Evolutionary conservation across 129 eudicot species (phyloP), one percentile per base, ranked within the genome.

Genomic region (Cynara cardunculus): DNA sequence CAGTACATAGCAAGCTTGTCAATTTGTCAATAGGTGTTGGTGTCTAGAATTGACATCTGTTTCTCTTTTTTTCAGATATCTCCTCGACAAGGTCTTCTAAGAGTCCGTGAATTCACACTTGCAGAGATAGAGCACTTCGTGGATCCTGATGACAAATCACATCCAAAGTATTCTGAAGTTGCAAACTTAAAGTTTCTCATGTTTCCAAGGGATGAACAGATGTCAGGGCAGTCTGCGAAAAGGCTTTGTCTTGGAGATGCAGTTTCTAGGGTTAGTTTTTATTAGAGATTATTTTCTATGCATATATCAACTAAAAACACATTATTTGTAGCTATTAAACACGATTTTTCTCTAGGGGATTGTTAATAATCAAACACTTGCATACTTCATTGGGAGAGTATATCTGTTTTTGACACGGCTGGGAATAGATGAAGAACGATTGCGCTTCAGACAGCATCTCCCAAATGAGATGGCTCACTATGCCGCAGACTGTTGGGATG

Each of bases 391-490:
- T 10, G 91, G 94, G 44, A 82, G 94, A 79, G 91, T 86, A 8
- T 88, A 90, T 78, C 71, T 90, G 8, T 91, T 91, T 73, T 72
- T 91, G 77, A 84, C 91, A 25, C 72, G 77, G 5, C 87, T 91
- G 39, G 96, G 96, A 21, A 91, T 91, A 7, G 90, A 91, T 72
- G 82, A 85, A 76, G 71, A 91, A 18, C 85, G 91, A 1, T 79
- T 91, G 73, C 85, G 93, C 3, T 91, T 91, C 82, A 80, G 92
- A 35, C 96, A 91, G 59, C 92, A 88, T 81, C 93, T 91, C 16
- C 88, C 91, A 77, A 91, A 91, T 84, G 96, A 91, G 87, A 91
- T 91, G 91, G 96, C 96, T 12, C 96, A 89, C 81, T 91, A 91
- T 84, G 96, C 96, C 59, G 90, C 90, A 30, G 93, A 91, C 66